These are phyloP conservation scores for Misopates orontium DNA, from an alignment of 257 asterid species.

Conservation along the genomic window DNA sequence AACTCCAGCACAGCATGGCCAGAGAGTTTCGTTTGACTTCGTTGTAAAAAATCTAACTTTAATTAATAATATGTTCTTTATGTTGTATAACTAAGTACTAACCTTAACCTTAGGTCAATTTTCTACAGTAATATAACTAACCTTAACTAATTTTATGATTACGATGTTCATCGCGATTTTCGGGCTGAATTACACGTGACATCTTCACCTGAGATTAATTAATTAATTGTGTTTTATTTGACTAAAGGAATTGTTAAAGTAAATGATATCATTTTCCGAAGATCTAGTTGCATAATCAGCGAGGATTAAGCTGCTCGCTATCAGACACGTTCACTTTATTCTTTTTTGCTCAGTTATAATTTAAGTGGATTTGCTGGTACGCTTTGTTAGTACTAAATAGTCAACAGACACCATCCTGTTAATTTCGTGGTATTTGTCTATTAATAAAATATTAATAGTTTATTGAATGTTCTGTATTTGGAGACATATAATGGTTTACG, in stretches of 20 bases:
- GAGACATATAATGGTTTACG: constrained; percentile 15
- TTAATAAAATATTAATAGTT: not conserved
- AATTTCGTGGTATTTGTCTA: not conserved
- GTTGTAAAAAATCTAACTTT: too few relatives aligned
- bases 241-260: constrained; percentile 2
- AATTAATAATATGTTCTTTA: too few relatives aligned
- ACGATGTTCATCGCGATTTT: not conserved
- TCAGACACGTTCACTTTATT: constrained; percentile 33
- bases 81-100: too few relatives aligned
- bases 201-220: not conserved
- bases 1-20: constrained; percentile 5
- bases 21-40: not conserved
- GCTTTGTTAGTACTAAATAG: not conserved
- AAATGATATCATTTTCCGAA: constrained; percentile 2
- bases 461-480: constrained; percentile 9
- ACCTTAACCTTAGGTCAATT: not conserved
- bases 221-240: not conserved
- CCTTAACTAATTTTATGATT: constrained; percentile 7
- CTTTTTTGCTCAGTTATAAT: not conserved
- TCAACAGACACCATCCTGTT: constrained; percentile 4
- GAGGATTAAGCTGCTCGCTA: constrained; percentile 16
- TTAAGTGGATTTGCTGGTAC: constrained; percentile 1
- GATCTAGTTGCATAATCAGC: constrained; percentile 18
- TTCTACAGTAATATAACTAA: not conserved
- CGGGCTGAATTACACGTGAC: constrained; percentile 2